These are phyloP conservation scores for Mycena vitilis DNA, from an alignment of 768 basidiomycete species.

Conservation along the genomic window DNA sequence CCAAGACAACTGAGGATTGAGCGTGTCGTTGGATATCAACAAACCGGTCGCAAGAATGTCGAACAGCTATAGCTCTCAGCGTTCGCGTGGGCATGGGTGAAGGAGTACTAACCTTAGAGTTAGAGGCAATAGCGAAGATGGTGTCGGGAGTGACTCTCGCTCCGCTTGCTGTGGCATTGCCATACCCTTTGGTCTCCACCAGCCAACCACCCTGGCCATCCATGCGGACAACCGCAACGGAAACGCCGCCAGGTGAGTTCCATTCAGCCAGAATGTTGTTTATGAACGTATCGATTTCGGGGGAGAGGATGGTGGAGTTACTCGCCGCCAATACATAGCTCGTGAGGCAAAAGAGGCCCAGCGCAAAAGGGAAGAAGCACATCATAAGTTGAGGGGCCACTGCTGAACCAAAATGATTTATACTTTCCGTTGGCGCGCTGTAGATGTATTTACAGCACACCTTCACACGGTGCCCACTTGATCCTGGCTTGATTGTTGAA, in stretches of 20 bases:
- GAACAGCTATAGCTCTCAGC: neutral
- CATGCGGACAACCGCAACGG: slow-evolving; percentile 32
- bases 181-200: slow-evolving; percentile 39
- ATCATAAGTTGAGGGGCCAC: too few species aligned
- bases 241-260: slow-evolving; percentile 31
- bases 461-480: too few species aligned
- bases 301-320: slow-evolving; percentile 17
- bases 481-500: too few species aligned
- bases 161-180: slow-evolving; percentile 11
- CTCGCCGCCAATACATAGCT: too few species aligned
- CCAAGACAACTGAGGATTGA: slow-evolving; percentile 38
- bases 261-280: slow-evolving; percentile 27
- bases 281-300: slow-evolving; percentile 27
- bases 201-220: slow-evolving; percentile 27
- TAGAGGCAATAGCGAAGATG: slow-evolving; percentile 30
- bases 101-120: slow-evolving; percentile 29
- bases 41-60: neutral
- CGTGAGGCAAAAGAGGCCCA: too few species aligned
- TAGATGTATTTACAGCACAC: too few species aligned
- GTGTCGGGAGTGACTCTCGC: slow-evolving; percentile 11
- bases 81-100: neutral
- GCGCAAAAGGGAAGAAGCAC: too few species aligned
- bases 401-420: too few species aligned
- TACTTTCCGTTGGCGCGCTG: too few species aligned
- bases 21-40: slow-evolving; percentile 10